These are phyloP conservation scores for Suhomyces bokatorum DNA, from an alignment of 1,139 yeast species.

Conservation along the genomic window DNA sequence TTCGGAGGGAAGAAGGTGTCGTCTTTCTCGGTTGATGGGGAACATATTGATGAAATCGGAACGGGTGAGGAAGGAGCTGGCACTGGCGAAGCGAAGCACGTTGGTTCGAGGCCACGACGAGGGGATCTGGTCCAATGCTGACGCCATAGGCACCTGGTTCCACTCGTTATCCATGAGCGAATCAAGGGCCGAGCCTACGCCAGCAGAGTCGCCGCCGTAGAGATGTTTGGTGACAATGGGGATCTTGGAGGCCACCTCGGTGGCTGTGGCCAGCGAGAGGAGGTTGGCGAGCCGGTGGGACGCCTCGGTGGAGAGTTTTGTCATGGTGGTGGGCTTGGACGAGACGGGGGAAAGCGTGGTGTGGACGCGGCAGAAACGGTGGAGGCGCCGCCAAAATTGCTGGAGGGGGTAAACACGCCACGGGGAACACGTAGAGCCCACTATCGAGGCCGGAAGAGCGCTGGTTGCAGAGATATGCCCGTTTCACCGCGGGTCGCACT, in stretches of 20 bases:
- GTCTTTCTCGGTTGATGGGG: constrained; percentile 36
- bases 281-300: constrained; percentile 34
- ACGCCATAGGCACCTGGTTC: constrained; percentile 30
- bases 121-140: constrained; percentile 28
- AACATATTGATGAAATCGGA: constrained; percentile 41
- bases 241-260: constrained; percentile 28
- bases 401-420: not conserved
- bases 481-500: no score
- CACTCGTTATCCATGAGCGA: constrained; percentile 33
- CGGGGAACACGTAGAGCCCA: not conserved
- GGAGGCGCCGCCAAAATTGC: not conserved
- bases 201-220: constrained; percentile 19
- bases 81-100: constrained; percentile 38
- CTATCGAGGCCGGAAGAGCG: not conserved
- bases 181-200: constrained; percentile 29
- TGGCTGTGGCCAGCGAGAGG: constrained; percentile 32
- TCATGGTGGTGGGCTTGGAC: no score
- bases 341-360: not conserved
- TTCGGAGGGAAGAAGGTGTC: constrained; percentile 24
- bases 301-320: constrained; percentile 23
- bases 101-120: constrained; percentile 23
- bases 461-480: no score
- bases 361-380: not conserved
- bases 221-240: constrained; percentile 30
- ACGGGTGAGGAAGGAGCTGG: constrained; percentile 35